Evolutionary conservation across 768 basidiomycete species (phyloP), one percentile per base, ranked within the genome.

Genomic region (Boletus rubescentipes): DNA sequence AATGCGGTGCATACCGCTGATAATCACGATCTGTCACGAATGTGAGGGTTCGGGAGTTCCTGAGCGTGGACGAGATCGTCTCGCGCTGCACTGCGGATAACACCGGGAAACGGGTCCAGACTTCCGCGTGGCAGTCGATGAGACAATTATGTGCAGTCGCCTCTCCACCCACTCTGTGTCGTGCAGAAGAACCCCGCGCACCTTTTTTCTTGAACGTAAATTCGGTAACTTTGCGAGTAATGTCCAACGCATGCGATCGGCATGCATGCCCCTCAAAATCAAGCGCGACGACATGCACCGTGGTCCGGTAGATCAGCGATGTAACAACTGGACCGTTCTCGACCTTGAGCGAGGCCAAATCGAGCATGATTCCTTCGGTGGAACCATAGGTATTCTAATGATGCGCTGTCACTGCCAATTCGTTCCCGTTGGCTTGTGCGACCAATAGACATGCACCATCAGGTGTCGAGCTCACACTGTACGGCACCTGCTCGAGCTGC

Each of bases 41-140:
- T 1, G 71, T 60, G 10, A 85, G 67, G 5, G 67, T 66, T 37
- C 69, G 74, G 5, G 62, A 50, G 9, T 58, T 65, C 18, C 75
- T 66, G 9, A 68, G 60, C 20, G 62, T 64, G 4, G 72, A 72
- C 0, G 72, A 66, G 37, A 77, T 70, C 0, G 78, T 79, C 30
- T 75, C 72, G 9, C 79, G 74, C 34, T 74, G 72, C n/a, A 85
- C 73, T 0, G 83, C 81, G 2, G 83, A 71, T 2, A 80, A 57
- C 4, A 85, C 83, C 0, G 83, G 83, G 61, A 83, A 85, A 11
- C 83, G 77, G 5, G 75, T 81, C 83, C 83, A 85, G 18, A 83
- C 78, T 14, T 83, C 81, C 0, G 74, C 64, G 47, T 81, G 76
- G 49, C 81, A 83, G 56, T 82, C 79, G 16, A 85, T 67, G 11